Percentiles rank a stretch among this genome's conserved stretches.
Conservation (phyloP, 129 eudicot species). For the Tanacetum coccineum region DNA sequence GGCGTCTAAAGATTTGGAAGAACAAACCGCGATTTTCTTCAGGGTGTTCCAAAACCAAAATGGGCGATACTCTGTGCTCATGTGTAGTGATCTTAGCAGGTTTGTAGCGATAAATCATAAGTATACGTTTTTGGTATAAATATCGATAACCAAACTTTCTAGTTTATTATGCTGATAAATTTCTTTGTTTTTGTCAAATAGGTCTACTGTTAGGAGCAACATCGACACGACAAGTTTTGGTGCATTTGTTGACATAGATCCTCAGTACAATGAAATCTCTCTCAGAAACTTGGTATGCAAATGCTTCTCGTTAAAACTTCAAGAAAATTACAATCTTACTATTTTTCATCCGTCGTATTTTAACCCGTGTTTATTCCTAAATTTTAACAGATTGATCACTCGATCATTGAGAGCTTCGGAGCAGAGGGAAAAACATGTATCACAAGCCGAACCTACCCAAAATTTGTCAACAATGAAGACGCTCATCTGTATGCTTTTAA, state of each 20-base stretch:
- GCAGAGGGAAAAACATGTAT: conserved; percentile 51
- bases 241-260: conserved; percentile 53
- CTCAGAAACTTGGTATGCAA: conserved; percentile 54
- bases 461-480: conserved; percentile 29
- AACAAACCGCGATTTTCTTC: conserved; percentile 55
- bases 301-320: not conserved
- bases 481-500: conserved; percentile 52
- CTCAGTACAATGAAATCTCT: conserved; percentile 34
- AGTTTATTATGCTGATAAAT: not conserved
- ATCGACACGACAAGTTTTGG: conserved; percentile 50
- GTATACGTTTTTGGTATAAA: not conserved
- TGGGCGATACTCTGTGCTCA: conserved; percentile 40
- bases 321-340: not conserved
- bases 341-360: not conserved
- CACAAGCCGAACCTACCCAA: conserved; percentile 46
- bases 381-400: conserved; percentile 51
- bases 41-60: conserved; percentile 39
- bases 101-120: conserved; percentile 2
- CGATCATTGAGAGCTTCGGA: conserved; percentile 60
- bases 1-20: conserved; percentile 50
- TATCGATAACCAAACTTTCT: not conserved
- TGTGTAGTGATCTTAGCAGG: conserved; percentile 74
- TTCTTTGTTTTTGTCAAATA: conserved; percentile 4
- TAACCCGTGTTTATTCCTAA: conserved; percentile 4
- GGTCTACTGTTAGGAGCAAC: conserved; percentile 46